Conservation (phyloP, 805 yeast genomes). For the Lipomyces lipofer region DNA sequence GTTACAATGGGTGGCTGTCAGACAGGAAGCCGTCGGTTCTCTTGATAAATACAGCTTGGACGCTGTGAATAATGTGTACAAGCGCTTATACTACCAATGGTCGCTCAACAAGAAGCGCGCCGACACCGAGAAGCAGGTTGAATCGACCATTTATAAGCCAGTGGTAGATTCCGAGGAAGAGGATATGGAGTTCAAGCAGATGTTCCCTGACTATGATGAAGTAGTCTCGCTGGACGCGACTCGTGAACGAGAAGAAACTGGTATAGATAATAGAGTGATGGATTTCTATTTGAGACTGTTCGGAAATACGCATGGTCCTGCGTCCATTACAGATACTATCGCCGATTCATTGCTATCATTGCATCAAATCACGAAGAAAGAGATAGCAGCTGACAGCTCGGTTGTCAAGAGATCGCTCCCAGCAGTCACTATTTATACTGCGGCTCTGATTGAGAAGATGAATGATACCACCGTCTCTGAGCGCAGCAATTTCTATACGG, state of each 20-base stretch:
- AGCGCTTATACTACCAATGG: conserved; percentile 77
- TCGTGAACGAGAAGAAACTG: conserved; percentile 33
- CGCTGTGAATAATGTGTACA: conserved; percentile 43
- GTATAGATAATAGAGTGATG: neutral
- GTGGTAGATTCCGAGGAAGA: conserved; percentile 62
- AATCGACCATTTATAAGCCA: conserved; percentile 65
- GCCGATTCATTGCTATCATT: neutral
- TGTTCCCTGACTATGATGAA: conserved; percentile 88
- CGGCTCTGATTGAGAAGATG: conserved; percentile 1
- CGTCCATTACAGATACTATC: neutral
- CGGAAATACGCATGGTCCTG: neutral
- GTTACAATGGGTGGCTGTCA: conserved; percentile 14
- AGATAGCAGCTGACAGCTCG: conserved; percentile 30
- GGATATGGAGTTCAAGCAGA: conserved; percentile 73
- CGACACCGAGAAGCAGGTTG: conserved; percentile 62
- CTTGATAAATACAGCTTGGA: neutral
- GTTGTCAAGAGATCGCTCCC: conserved; percentile 4
- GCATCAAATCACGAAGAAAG: neutral
- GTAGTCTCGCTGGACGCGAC: conserved; percentile 44
- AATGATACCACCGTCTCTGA: neutral
- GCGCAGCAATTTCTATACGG: conserved; percentile 60
- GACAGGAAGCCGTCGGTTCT: conserved; percentile 11
- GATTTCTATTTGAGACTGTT: neutral
- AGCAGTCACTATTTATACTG: conserved; percentile 4
- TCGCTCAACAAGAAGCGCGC: conserved; percentile 65